Evolutionary conservation across 768 basidiomycete species (phyloP).

Genomic region (Hypholoma fasciculare): DNA sequence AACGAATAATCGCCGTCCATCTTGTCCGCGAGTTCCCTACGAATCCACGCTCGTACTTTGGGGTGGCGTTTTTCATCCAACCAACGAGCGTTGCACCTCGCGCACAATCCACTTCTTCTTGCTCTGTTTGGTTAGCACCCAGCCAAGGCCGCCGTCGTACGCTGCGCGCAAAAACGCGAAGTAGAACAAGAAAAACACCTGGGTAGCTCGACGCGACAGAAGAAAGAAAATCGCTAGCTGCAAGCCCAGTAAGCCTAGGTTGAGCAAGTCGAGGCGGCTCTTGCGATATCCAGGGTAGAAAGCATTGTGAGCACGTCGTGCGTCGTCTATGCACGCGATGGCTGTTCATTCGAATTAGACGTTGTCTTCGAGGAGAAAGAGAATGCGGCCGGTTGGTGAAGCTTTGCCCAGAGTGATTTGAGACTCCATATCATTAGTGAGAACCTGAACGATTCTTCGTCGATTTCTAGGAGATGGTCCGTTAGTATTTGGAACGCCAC

Average conservation of each 20-base stretch:
- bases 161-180: slow-evolving; percentile 92
- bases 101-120: slow-evolving; percentile 93
- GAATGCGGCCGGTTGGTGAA: slow-evolving; percentile 38
- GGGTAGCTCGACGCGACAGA: slow-evolving; percentile 56
- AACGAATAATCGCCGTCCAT: slow-evolving; percentile 96
- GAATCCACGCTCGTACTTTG: slow-evolving; percentile 75
- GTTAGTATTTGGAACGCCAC: background rate
- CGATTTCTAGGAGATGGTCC: slow-evolving; percentile 56
- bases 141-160: slow-evolving; percentile 93
- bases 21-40: slow-evolving; percentile 82
- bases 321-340: no score
- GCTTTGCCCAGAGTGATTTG: slow-evolving; percentile 50
- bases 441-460: slow-evolving; percentile 53
- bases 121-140: slow-evolving; percentile 93
- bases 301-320: slow-evolving; percentile 86
- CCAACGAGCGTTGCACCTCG: slow-evolving; percentile 79
- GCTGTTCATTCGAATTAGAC: slow-evolving; percentile 64
- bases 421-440: slow-evolving; percentile 50
- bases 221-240: slow-evolving; percentile 75
- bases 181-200: slow-evolving; percentile 81
- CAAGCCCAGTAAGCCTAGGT: slow-evolving; percentile 72
- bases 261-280: slow-evolving; percentile 86
- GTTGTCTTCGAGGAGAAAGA: slow-evolving; percentile 38
- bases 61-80: slow-evolving; percentile 75
- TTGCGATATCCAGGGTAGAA: slow-evolving; percentile 82